Base-by-base conservation (phyloP, 805 yeast species). In the Pichia deserticola region DNA sequence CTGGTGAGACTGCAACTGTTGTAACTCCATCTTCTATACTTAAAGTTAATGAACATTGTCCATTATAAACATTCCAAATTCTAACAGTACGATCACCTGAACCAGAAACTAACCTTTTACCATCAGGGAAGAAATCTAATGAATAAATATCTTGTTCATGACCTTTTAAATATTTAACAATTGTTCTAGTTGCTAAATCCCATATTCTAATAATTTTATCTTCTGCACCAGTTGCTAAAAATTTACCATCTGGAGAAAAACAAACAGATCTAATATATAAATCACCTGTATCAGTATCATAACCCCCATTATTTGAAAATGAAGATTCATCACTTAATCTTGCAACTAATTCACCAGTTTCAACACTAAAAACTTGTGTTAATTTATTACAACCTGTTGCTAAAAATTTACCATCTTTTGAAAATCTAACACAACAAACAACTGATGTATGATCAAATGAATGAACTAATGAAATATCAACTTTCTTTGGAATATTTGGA, bases 141-240 rank as follows among this genome's bases (percentile, higher is more conserved):
- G 97, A 90, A 70, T 92, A 93, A 58, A 92, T 90, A 70, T 92
- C 99, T 73, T 93, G 99, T 68, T 90, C 97, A 66, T 92, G 98
- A 47, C 99, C 99, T 55, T 83, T 77, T 65, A 92, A 75, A 58
- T 87, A 84, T 70, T 86, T 85, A 57, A 89, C 86, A 61, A 90
- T 86, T 62, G 90, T 81, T 67, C 86, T 78, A 32, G 92, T 81
- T 47, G 86, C 77, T 64, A 92, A 79, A 66, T 92, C 97, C 99
- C 99, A 92, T 61, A 92, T 90, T 67, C 98, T 81, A 60, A 93
- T 93, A 56, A 86, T 77, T 66, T 84, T 85, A 67, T 86, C 95
- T 68, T 86, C 95, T 39, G 93, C 92, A 64, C 95, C 99, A 10
- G 97, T 89, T 34, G 97, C 98, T 60, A 92, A 75, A 62, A 79